Base-by-base conservation (phyloP, 371 early-diverging fungal genomes). In the Coemansia sp. region DNA sequence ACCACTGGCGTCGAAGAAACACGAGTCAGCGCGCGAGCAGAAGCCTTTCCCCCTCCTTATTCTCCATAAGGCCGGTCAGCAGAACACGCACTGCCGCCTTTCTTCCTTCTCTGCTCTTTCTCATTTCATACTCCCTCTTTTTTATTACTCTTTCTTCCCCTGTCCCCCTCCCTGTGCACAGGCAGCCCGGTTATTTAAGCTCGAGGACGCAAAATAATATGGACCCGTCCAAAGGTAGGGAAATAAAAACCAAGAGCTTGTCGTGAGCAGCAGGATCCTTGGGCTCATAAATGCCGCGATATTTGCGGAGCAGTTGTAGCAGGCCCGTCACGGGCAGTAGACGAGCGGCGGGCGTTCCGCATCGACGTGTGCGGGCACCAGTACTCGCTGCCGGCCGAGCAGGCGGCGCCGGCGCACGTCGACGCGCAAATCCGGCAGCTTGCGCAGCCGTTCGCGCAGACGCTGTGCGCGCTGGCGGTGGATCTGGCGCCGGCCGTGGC, bases 301-400 rank as follows among this genome's bases (percentile, higher is more conserved):
- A 0, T 20, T 20, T 20, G 20, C 20, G 20, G 20, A 20, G 20
- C 20, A 20, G 20, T 20, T 20, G 20, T 20, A 20, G 20, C 20
- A 20, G 20, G 20, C 20, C 20, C 20, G 20, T 20, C 20, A 20
- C 38, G 40, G 7, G 12, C 40, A 39, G 26, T 55, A 4, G 30
- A 38, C 38, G 72, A 71, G 51, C 57, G 53, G 11, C 63, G 42
- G 7, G 72, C 72, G 9, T 71, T 71, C 56, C 72, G 72, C 47
- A 62, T 71, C 63, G 72, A 71, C 56, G 72, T 71, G 16, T 67
- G 72, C 52, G 68, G 67, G 5, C 59, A 67, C 35, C 72, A 71
- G 56, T 63, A 67, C 53, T 71, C 72, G 45, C 54, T 67, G 41
- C 68, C 72, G 14, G 33, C 68, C 1, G 68, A 63, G 30, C 68